Base-by-base conservation (phyloP, 2,329 filamentous ascomycete species). In the Beauveria scarabaeidicola region DNA sequence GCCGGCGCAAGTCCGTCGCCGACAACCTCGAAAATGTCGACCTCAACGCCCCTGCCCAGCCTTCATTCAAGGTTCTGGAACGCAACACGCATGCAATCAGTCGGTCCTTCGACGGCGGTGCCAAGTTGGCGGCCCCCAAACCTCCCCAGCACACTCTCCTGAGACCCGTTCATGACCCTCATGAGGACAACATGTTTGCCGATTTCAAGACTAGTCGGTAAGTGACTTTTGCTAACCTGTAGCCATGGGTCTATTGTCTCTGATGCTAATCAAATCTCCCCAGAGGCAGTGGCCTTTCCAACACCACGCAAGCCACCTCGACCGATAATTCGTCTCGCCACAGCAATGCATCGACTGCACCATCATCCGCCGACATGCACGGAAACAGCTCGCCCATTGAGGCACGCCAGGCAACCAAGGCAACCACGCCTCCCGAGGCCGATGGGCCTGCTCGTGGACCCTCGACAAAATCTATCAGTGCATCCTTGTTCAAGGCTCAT, bases 261-360 rank as follows among this genome's bases (percentile, higher is more conserved):
- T 61, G 51, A 64, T 62, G 51, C 48, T 59, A 57, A 53, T 40
- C 60, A 56, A 58, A 63, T 64, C 64, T 21, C 6, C 27, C 65
- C 69, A 84, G 81, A 67, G 81, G 79, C 70, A 84, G 81, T 73
- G 81, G 81, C 65, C 79, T 81, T 47, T 84, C 82, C 66, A 84
- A 83, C 69, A 83, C 80, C 41, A 85, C 82, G 61, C 82, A 84
- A 70, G 80, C 80, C 61, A 77, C 77, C 54, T 83, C 81, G 57
- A 81, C 78, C 64, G 82, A 85, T 70, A 81, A 80, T 65, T 85
- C 82, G 38, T 85, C 82, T 53, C 79, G 82, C 67, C 80, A 85
- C 68, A 85, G 82, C 70, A 83, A 83, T 70, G 79, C 77, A 56
- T 85, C 82, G n/a, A 85, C 82, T 41, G 76, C 82, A 40, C 81